phyloP scores from a whole-genome alignment of 768 basidiomycete genomes.

The Termitomyces bulborhizus region DNA sequence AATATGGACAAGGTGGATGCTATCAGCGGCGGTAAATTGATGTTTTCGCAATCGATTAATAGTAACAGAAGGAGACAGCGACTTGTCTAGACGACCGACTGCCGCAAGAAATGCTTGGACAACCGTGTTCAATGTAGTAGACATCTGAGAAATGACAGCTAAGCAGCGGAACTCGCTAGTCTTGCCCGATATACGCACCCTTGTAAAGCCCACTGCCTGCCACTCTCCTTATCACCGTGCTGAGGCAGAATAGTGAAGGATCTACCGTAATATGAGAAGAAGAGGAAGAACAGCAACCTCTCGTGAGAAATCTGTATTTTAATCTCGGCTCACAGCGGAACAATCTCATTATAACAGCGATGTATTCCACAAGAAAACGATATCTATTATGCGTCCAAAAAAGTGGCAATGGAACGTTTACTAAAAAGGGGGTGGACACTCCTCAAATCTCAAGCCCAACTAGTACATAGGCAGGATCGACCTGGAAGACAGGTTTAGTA shows the following conservation, averaged over 20 bases:
- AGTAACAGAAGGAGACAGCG: slow-evolving; percentile 64
- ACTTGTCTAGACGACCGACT: slow-evolving; percentile 68
- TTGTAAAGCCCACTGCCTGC: neutral
- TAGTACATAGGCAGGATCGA: slow-evolving; percentile 72
- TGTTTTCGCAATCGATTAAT: slow-evolving; percentile 52
- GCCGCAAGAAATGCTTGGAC: slow-evolving; percentile 52
- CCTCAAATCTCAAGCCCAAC: slow-evolving; percentile 77
- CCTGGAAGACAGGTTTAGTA: slow-evolving; percentile 71
- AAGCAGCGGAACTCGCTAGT: neutral
- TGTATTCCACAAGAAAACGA: too few species aligned
- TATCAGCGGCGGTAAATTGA: slow-evolving; percentile 49
- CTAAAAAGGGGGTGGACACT: neutral
- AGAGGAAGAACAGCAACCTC: neutral
- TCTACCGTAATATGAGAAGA: neutral
- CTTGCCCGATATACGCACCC: neutral
- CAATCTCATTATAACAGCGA: neutral
- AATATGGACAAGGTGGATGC: slow-evolving; percentile 59
- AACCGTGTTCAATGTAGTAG: slow-evolving; percentile 18
- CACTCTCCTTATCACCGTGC: neutral
- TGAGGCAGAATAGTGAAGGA: neutral
- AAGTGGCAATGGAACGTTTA: neutral
- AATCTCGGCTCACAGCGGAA: neutral
- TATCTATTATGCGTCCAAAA: too few species aligned
- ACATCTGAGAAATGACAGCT: slow-evolving; percentile 6
- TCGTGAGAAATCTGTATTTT: slow-evolving; percentile 6